These are phyloP conservation scores for Celoporthe dispersa DNA, from an alignment of 2,329 filamentous ascomycete species.

Conservation along the genomic window DNA sequence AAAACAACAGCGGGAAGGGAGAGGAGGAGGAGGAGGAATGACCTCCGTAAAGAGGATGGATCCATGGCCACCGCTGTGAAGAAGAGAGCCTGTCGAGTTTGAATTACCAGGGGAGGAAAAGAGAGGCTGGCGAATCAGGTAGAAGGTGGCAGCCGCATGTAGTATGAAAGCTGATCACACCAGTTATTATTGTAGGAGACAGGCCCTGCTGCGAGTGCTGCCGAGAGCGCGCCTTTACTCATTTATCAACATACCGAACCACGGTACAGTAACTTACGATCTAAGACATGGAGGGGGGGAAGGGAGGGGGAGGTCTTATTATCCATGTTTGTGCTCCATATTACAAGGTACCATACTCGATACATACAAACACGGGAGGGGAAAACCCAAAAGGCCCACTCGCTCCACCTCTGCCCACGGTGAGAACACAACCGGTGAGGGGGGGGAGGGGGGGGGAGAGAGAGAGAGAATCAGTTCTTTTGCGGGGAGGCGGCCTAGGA, in stretches of 20 bases:
- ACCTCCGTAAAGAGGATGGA: background rate
- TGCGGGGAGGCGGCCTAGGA: background rate
- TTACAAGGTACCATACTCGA: background rate
- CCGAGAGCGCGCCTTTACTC: background rate
- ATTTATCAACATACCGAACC: background rate
- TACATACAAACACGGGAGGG: background rate
- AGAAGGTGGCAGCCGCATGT: too few species aligned
- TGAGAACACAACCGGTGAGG: background rate
- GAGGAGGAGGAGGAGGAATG: background rate
- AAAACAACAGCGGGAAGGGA: background rate
- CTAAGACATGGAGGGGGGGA: background rate
- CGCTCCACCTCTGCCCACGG: background rate
- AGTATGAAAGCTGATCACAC: background rate
- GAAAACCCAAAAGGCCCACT: background rate
- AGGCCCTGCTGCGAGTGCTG: background rate
- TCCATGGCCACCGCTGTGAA: background rate
- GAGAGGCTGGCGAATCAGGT: background rate
- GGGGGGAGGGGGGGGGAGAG: background rate
- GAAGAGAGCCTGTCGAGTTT: too few species aligned
- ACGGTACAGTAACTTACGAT: background rate
- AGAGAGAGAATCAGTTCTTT: too few species aligned
- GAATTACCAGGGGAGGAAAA: background rate
- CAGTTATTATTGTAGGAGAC: background rate
- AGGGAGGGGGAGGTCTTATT: background rate
- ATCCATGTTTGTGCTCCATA: background rate